Evolutionary conservation across 1,284 basidiomycete genomes (phyloP), one percentile per base, ranked within the genome.

Genomic region (Melampsora americana): DNA sequence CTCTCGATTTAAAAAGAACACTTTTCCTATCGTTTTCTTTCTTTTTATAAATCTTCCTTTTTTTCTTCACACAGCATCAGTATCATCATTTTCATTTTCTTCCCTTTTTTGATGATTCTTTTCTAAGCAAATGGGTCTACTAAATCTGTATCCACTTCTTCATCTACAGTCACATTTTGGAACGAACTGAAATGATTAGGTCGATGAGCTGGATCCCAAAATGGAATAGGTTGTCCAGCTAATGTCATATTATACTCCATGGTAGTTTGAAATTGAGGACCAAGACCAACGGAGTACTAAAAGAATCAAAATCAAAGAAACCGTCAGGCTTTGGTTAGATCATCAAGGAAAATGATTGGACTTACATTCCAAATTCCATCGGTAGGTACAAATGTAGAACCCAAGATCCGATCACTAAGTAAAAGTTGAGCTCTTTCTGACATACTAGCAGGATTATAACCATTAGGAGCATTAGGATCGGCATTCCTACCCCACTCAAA

Each of bases 401-500:
- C 82, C 26, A 82, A 79, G 68, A 83, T 82, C 26, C 79, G 90
- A 83, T 99, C 96, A 28, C 93, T 96, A 26, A 99, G 86, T 78
- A 99, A 86, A 56, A 99, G 86, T 84, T 99, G 96, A 32, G 96
- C 94, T 44, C 93, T 89, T 83, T 96, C 95, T 2, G 94, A 95
- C 95, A 98, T 98, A 79, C 92, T 93, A 5, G 80, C 79, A 32
- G 94, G 91, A 83, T 95, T 97, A 86, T 95, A 99, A 60, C 94
- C 93, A 67, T 79, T 79, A 18, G 80, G 80, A 30, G 79, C 75
- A 77, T 80, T 80, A 28, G 80, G 80, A 69, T 80, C 80, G 18
- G 79, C 77, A 83, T 98, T 98, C 79, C 96, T 87, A 60, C 95
- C 95, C 95, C 95, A 99, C 83, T 99, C 96, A 83, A 99, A 99